Evolutionary conservation across 2,329 filamentous ascomycete genomes (phyloP).

Genomic region (Hyphodiscus sp.): DNA sequence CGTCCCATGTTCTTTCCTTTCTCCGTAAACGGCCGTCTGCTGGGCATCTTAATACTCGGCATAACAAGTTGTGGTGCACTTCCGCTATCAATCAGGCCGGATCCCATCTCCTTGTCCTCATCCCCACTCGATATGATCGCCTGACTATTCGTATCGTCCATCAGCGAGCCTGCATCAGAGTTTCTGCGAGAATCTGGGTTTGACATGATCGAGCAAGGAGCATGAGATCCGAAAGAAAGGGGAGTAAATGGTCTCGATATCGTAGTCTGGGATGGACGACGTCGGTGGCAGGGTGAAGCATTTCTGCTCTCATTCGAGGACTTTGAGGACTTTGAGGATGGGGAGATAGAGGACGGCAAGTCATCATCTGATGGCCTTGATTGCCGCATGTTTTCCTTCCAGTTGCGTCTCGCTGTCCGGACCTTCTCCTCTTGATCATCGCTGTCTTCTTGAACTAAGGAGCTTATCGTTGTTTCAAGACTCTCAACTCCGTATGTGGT

Average conservation of each 20-base stretch:
- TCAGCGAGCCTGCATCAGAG: constrained; percentile 44
- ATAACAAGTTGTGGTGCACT: constrained; percentile 81
- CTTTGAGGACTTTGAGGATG: constrained; percentile 29
- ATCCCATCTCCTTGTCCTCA: constrained; percentile 40
- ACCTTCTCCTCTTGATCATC: constrained; percentile 24
- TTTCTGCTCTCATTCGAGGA: constrained; percentile 30
- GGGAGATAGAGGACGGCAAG: constrained; percentile 21
- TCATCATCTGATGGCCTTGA: constrained; percentile 21
- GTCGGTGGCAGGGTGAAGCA: constrained; percentile 26
- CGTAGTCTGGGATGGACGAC: constrained; percentile 27
- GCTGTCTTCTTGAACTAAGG: constrained; percentile 21
- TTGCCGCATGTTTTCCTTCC: constrained; percentile 23
- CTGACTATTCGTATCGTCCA: constrained; percentile 37
- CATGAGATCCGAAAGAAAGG: constrained; percentile 35
- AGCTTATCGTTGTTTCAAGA: constrained; percentile 29
- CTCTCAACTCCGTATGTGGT: constrained; percentile 29
- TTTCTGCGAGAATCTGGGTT: constrained; percentile 45
- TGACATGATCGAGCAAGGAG: constrained; percentile 38
- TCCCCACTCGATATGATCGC: constrained; percentile 29
- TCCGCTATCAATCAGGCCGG: constrained; percentile 40
- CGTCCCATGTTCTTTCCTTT: constrained; percentile 76
- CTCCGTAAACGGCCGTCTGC: constrained; percentile 82
- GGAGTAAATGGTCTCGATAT: constrained; percentile 42
- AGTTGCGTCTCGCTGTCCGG: constrained; percentile 22
- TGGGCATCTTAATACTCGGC: constrained; percentile 91